A percentile compares a stretch with the other conserved stretches of the same genome.
Evolutionary conservation across 2,329 filamentous ascomycete species (phyloP).

Genomic region (Lachnellula willkommii): DNA sequence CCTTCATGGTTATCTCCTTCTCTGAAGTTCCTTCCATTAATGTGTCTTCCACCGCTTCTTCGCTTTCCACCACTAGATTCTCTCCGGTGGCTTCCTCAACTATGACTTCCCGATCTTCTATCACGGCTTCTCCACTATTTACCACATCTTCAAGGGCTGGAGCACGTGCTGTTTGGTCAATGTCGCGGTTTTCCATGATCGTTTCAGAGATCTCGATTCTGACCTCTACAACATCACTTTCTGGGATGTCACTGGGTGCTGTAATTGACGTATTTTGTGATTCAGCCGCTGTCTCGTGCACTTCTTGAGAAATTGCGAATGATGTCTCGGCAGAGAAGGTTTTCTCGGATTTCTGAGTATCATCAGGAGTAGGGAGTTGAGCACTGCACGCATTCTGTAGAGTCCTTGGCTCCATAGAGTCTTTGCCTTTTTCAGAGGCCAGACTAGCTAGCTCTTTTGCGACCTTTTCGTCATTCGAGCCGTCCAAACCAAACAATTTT

Average conservation of each 20-base stretch:
- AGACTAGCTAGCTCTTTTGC: not conserved
- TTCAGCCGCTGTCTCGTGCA: not conserved
- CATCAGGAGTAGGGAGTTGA: conserved; percentile 26
- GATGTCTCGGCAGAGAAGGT: conserved; percentile 12
- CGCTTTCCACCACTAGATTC: not conserved
- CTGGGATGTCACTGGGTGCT: not conserved
- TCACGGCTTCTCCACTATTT: not conserved
- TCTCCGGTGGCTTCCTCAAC: not conserved
- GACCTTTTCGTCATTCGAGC: conserved; percentile 16
- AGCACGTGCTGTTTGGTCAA: not conserved
- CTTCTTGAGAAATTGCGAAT: conserved; percentile 4
- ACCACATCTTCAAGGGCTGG: not conserved
- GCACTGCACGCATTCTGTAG: not conserved
- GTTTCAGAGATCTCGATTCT: not conserved
- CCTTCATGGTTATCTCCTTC: not conserved
- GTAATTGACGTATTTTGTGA: not conserved
- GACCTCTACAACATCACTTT: not conserved
- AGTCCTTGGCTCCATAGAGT: not conserved
- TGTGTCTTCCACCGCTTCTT: not conserved
- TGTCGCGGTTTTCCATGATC: not conserved
- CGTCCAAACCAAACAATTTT: conserved; percentile 17
- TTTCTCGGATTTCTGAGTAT: conserved; percentile 19
- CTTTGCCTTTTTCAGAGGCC: not conserved
- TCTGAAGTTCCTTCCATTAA: not conserved
- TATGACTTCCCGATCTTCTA: not conserved